These are phyloP conservation scores for Trypanosoma congolense DNA, from an alignment of 208 protist genomes.

Conservation along the genomic window DNA sequence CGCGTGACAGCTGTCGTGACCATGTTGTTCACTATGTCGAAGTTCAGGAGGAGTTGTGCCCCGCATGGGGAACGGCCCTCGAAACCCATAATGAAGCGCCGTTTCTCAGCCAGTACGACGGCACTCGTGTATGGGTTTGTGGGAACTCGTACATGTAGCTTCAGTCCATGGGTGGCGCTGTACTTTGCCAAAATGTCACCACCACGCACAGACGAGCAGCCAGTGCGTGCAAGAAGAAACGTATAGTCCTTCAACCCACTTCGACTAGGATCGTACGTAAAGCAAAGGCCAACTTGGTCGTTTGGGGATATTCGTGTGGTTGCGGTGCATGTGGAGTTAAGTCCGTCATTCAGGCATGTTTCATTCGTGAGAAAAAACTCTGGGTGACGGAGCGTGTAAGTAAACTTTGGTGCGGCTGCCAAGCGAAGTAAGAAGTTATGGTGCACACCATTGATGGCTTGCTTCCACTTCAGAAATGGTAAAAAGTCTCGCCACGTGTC, in stretches of 20 bases:
- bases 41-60: conserved; percentile 46
- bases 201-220: conserved; percentile 33
- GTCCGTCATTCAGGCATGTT: conserved; percentile 27
- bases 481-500: conserved; percentile 35
- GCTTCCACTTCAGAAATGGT: conserved; percentile 25
- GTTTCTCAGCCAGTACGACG: conserved; percentile 43
- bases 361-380: conserved; percentile 30
- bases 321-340: conserved; percentile 26
- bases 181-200: conserved; percentile 63
- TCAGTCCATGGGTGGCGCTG: conserved; percentile 34
- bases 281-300: conserved; percentile 28
- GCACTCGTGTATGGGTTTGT: conserved; percentile 35
- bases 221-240: conserved; percentile 23
- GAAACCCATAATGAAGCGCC: conserved; percentile 51
- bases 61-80: conserved; percentile 51
- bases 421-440: conserved; percentile 23
- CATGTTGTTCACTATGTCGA: conserved; percentile 43
- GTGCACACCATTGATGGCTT: background rate
- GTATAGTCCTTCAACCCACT: conserved; percentile 59
- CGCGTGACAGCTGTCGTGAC: conserved; percentile 36
- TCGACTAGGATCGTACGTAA: conserved; percentile 57
- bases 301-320: conserved; percentile 32
- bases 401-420: conserved; percentile 7
- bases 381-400: conserved; percentile 30
- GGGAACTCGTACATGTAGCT: conserved; percentile 47